A percentile compares a stretch with the other conserved stretches of the same genome.
These are phyloP conservation scores for Daldinia caldariorum DNA, from an alignment of 495 filamentous ascomycete genomes.

Conservation along the genomic window DNA sequence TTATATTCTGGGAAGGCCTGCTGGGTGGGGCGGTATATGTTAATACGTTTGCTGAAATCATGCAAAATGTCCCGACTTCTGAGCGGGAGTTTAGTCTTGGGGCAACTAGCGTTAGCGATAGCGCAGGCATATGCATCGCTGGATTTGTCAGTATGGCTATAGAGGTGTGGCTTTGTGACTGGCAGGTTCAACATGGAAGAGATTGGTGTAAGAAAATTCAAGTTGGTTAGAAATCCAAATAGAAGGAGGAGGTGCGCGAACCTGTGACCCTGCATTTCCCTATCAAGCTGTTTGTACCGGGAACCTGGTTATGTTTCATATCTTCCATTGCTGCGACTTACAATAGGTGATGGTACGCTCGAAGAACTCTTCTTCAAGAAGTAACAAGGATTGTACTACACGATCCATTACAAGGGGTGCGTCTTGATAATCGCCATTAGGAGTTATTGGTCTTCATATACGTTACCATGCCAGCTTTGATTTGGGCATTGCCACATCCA, in stretches of 20 bases:
- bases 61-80: constrained; percentile 74
- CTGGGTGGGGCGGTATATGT: constrained; percentile 93
- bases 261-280: no score
- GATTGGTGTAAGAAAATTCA: constrained; percentile 73
- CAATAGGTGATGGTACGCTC: not conserved
- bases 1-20: constrained; percentile 96
- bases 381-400: not conserved
- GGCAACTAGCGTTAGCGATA: constrained; percentile 92
- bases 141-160: constrained; percentile 86
- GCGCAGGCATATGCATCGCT: constrained; percentile 88
- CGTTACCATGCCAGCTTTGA: constrained; percentile 36
- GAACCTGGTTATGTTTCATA: not conserved
- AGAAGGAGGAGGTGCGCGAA: not conserved
- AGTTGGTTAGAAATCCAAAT: constrained; percentile 35
- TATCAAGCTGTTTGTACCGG: not conserved
- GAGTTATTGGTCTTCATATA: not conserved
- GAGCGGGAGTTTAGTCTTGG: constrained; percentile 92
- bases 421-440: no score
- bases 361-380: not conserved
- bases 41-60: constrained; percentile 90
- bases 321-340: not conserved
- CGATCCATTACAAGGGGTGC: not conserved
- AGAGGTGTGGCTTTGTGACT: constrained; percentile 83
- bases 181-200: constrained; percentile 79
- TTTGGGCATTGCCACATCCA: constrained; percentile 41